Conservation (phyloP, 805 yeast species). For the Hanseniaspora mollemarum region DNA sequence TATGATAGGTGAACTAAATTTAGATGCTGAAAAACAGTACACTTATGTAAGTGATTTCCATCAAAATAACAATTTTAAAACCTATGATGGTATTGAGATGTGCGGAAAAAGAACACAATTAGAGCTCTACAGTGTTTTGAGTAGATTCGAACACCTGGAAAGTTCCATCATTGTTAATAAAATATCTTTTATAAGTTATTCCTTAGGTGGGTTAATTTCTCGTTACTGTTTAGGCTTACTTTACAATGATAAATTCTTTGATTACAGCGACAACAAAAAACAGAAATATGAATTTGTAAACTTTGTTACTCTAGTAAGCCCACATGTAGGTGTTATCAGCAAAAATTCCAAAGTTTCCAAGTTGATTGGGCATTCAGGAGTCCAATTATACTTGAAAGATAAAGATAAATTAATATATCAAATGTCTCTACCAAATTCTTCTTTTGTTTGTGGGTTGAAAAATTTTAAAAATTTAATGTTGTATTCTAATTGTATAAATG, state of each 20-base stretch:
- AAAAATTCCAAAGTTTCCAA: conserved; percentile 57
- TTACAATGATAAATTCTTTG: conserved; percentile 42
- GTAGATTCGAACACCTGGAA: conserved; percentile 20
- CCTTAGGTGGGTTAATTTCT: conserved; percentile 72
- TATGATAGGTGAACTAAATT: conserved; percentile 32
- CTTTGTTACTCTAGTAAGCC: conserved; percentile 53
- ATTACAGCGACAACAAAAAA: conserved; percentile 14
- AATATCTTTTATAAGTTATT: conserved; percentile 69
- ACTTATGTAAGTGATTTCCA: conserved; percentile 18
- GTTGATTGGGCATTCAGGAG: conserved; percentile 59
- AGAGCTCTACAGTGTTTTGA: conserved; percentile 42
- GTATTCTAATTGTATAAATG: conserved; percentile 70
- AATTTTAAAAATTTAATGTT: conserved; percentile 43
- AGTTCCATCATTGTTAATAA: conserved; percentile 35
- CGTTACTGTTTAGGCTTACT: conserved; percentile 69
- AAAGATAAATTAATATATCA: conserved; percentile 46
- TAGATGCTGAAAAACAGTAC: conserved; percentile 45
- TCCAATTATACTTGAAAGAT: conserved; percentile 60
- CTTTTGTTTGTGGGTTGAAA: conserved; percentile 46
- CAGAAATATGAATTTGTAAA: conserved; percentile 38
- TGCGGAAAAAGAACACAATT: conserved; percentile 66
- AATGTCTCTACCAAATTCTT: conserved; percentile 54
- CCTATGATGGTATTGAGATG: conserved; percentile 79
- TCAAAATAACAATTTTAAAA: conserved; percentile 27
- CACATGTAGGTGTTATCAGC: conserved; percentile 58